Base-by-base conservation (phyloP, 192 early-diverging fungal species). In the Coemansia guatemalensis region DNA sequence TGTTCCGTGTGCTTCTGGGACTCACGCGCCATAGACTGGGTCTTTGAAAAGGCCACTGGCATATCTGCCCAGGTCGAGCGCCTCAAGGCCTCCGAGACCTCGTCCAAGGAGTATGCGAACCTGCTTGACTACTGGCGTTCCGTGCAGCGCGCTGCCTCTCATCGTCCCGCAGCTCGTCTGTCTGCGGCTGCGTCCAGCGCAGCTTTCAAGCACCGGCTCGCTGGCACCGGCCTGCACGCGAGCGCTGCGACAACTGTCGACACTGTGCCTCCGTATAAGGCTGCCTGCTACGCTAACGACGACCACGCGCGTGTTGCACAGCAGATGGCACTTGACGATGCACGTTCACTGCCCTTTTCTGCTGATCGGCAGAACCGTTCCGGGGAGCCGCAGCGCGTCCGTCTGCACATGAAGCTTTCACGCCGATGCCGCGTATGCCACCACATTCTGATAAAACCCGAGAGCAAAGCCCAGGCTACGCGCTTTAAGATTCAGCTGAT, bases 1-100 rank as follows among this genome's bases (percentile, higher is more conserved):
- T 99, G 97, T 70, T 82, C 91, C 7, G 84, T 93, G 14, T 99
- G 97, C 69, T 85, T 86, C 29, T 99, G 97, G 97, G 89, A 92
- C 68, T 99, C 97, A 27, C 86, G 89, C 50, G 91, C 93, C 51
- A 91, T 95, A 64, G 89, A 87, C n/a, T 85, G 95, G 85, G 86
- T 87, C 30, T 99, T 99, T 85, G 94, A 94, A 62, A 89, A 93
- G 56, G 88, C 95, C 2, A 97, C 94, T 5, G 94, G 97, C 18
- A 85, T 97, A 30, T 90, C 92, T 84, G 89, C 86, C 23, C 94
- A 95, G 75, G 77, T 96, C 21, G 93, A 95, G 80, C 91, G 88
- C 50, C 62, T 84, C 12, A 91, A 92, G 48, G 89, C 90, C 5
- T 82, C 81, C 3, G 78, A 85, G 33, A 68, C 68, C n/a, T 87